A percentile compares a stretch with the other conserved stretches of the same genome.
phyloP scores from a whole-genome alignment of 2,329 filamentous ascomycete genomes.

The Sporothrix sp. region DNA sequence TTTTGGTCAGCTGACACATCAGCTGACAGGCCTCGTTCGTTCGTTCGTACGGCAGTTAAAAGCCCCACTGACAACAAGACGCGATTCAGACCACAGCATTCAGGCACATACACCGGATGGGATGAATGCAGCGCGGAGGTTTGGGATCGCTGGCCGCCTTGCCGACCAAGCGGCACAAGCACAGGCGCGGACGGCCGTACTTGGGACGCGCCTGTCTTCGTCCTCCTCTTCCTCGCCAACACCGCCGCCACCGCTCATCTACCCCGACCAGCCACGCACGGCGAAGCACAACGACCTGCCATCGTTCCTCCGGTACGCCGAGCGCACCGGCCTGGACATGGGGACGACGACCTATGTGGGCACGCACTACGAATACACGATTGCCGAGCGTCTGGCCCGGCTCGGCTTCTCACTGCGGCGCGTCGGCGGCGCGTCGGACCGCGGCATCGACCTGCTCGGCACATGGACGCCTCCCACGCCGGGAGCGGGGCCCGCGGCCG shows the following conservation, averaged over 20 bases:
- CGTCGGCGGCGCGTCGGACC: slow-evolving; percentile 56
- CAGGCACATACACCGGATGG: not conserved
- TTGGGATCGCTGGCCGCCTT: not conserved
- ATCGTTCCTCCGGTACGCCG: slow-evolving; percentile 56
- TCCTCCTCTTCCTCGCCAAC: not conserved
- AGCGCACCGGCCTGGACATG: slow-evolving; percentile 43
- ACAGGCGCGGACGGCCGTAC: too few relatives aligned
- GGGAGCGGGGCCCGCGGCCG: slow-evolving; percentile 11
- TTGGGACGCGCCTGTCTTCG: too few relatives aligned
- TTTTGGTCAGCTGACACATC: too few relatives aligned
- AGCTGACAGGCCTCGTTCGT: too few relatives aligned
- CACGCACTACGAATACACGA: slow-evolving; percentile 68
- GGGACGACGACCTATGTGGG: slow-evolving; percentile 56
- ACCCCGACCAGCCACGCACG: slow-evolving; percentile 34
- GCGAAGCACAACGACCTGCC: slow-evolving; percentile 51
- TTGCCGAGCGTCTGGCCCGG: slow-evolving; percentile 42
- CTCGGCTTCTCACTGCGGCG: slow-evolving; percentile 57
- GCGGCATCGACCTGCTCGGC: slow-evolving; percentile 65
- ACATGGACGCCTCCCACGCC: slow-evolving; percentile 51
- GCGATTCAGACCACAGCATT: too few relatives aligned
- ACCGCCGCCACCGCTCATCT: slow-evolving; percentile 24
- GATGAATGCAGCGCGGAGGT: not conserved
- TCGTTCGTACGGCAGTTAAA: too few relatives aligned
- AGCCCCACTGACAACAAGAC: too few relatives aligned
- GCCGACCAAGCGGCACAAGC: not conserved